Evolutionary conservation across 352 stramenopile species (phyloP).

Genomic region (Pythium sp.): DNA sequence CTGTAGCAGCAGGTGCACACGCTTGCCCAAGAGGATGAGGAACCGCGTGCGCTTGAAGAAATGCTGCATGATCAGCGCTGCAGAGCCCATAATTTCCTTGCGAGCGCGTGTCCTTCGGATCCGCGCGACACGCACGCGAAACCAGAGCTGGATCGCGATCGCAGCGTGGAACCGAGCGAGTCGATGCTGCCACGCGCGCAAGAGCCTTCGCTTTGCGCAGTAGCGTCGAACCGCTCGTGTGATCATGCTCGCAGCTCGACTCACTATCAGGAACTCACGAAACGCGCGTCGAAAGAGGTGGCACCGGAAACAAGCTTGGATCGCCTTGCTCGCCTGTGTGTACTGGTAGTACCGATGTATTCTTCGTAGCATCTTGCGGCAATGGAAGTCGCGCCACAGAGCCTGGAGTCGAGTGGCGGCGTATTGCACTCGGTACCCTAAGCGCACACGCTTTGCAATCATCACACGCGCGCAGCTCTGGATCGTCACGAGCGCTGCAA

Average conservation of each 20-base stretch:
- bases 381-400: constrained; percentile 48
- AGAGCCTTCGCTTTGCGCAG: constrained; percentile 31
- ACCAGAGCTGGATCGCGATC: constrained; percentile 55
- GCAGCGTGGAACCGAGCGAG: constrained; percentile 56
- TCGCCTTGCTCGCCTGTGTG: constrained; percentile 19
- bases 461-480: constrained; percentile 50
- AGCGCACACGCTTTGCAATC: constrained; percentile 24
- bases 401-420: constrained; percentile 38
- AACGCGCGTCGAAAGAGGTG: constrained; percentile 39
- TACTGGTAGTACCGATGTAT: constrained; percentile 36
- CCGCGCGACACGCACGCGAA: constrained; percentile 24
- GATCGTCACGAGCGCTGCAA: constrained; percentile 45
- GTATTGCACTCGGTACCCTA: constrained; percentile 25
- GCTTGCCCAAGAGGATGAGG: constrained; percentile 30
- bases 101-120: constrained; percentile 23
- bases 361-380: constrained; percentile 40
- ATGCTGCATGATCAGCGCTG: constrained; percentile 32
- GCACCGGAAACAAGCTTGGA: constrained; percentile 42
- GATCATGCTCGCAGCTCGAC: constrained; percentile 39
- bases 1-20: constrained; percentile 29
- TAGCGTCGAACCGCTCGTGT: constrained; percentile 36
- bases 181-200: constrained; percentile 35
- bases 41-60: constrained; percentile 51
- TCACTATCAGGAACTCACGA: constrained; percentile 20
- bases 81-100: constrained; percentile 14